phyloP scores from a whole-genome alignment of 202 grass and related monocot genomes.

The Schoenoplectus triqueter region DNA sequence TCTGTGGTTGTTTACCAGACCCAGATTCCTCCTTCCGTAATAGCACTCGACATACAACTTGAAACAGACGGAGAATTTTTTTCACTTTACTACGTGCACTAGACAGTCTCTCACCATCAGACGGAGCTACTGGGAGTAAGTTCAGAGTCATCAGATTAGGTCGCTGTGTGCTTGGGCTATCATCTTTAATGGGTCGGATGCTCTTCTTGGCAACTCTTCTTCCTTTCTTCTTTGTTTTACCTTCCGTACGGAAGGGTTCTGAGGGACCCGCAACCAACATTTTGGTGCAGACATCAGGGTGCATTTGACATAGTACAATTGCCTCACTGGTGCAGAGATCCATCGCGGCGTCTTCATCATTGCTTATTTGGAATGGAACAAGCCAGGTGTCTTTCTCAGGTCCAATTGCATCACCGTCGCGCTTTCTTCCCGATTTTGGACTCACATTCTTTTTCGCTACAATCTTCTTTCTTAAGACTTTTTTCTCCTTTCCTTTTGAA shows the following conservation, averaged over 20 bases:
- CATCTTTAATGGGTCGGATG: constrained; percentile 20
- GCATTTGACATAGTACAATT: constrained; percentile 16
- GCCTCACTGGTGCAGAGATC: background rate
- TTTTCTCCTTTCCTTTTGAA: background rate
- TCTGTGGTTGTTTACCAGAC: constrained; percentile 27
- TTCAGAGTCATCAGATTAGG: constrained; percentile 40
- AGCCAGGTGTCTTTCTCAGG: background rate
- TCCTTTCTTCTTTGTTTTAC: constrained; percentile 38
- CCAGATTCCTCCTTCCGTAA: constrained; percentile 62
- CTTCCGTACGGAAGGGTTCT: constrained; percentile 29
- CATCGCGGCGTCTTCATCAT: background rate
- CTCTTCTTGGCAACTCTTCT: constrained; percentile 37
- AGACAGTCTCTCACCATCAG: constrained; percentile 20
- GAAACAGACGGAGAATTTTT: constrained; percentile 66
- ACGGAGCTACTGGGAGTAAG: constrained; percentile 50
- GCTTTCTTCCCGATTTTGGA: constrained; percentile 1
- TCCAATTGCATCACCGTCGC: background rate
- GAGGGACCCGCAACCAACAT: constrained; percentile 47
- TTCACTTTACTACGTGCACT: constrained; percentile 54
- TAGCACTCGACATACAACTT: constrained; percentile 58
- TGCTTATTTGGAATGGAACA: background rate
- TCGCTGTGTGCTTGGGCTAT: background rate
- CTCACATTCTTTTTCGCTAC: background rate
- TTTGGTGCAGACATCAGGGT: constrained; percentile 42
- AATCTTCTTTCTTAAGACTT: constrained; percentile 13